Base-by-base conservation (phyloP, 2,329 filamentous ascomycete species). In the Neofusicoccum umdonicola region DNA sequence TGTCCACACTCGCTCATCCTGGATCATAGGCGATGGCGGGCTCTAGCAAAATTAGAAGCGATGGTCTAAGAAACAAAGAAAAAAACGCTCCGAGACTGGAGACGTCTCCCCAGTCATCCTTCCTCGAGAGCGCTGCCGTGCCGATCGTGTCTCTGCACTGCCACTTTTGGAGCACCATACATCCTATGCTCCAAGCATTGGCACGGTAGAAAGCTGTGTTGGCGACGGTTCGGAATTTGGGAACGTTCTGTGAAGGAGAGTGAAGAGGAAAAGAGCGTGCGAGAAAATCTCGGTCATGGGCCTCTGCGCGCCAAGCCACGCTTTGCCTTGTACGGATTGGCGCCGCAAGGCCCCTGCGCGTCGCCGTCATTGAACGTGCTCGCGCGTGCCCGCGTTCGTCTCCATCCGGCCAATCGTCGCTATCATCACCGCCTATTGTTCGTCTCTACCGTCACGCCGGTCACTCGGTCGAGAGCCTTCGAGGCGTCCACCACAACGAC, bases 1-100 rank as follows among this genome's bases (percentile, higher is more conserved):
- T 81, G 81, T 85, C 83, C 82, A 85, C 83, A 84, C 83, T 81
- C 77, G 78, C 79, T 72, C 81, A 79, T 79, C 81, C 81, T 82
- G 76, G 76, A 15, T 76, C 71, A 71, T 76, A 71, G 80, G 73
- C 77, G 77, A 80, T 78, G 82, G 78, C 81, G 79, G 80, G 83
- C 82, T 85, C 83, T 85, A 85, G 83, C 83, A 79, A 79, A 75
- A 78, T 74, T 76, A 78, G 79, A 81, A 82, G 80, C 80, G 50
- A n/a, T 13, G 17, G 17, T 62, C 6, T 37, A 37, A 12, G 22
- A 3, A 11, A 45, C 15, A 11, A 19, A 6, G 3, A 39, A 11
- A 19, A 6, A 12, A 39, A 1, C 13, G 3, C 11, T 39, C 27
- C 5, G 27, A 31, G 27, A 31, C 27, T 31, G 4, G 27, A 31